Conservation (phyloP, 352 stramenopile species). For the Peronospora farinosa region DNA sequence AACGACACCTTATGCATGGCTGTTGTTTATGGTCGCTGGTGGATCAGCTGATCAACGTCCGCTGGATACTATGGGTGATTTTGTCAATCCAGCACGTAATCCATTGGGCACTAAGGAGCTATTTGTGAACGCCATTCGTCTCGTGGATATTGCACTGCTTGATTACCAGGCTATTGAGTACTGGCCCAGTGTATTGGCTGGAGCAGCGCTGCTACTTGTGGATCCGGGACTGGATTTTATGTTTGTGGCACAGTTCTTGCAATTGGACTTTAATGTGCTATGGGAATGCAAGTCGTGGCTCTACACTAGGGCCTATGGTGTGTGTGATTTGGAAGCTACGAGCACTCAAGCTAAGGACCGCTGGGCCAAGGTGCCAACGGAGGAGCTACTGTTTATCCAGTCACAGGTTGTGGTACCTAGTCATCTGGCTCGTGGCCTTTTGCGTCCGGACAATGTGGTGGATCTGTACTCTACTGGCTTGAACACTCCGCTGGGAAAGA, state of each 20-base stretch:
- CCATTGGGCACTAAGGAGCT: conserved; percentile 66
- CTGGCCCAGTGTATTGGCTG: conserved; percentile 68
- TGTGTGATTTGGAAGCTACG: conserved; percentile 42
- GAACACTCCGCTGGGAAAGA: conserved; percentile 29
- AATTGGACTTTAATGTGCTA: conserved; percentile 66
- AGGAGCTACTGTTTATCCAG: conserved; percentile 72
- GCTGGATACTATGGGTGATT: conserved; percentile 68
- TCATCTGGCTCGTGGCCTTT: conserved; percentile 52
- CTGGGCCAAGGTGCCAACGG: conserved; percentile 58
- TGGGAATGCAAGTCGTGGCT: conserved; percentile 83
- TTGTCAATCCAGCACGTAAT: conserved; percentile 54
- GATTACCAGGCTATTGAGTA: conserved; percentile 76
- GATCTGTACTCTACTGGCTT: conserved; percentile 39
- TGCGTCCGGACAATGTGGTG: conserved; percentile 40
- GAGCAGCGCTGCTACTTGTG: conserved; percentile 60
- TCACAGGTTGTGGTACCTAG: conserved; percentile 52
- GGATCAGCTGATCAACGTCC: conserved; percentile 55
- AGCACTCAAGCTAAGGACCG: conserved; percentile 51
- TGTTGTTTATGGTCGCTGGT: conserved; percentile 69
- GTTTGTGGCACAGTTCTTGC: conserved; percentile 78
- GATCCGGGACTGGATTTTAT: conserved; percentile 62
- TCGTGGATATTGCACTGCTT: conserved; percentile 70
- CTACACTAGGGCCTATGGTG: conserved; percentile 43
- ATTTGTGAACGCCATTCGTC: conserved; percentile 55
- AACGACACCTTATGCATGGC: conserved; percentile 64